phyloP scores from a whole-genome alignment of 495 filamentous ascomycete genomes.

The Parmelia sp. region DNA sequence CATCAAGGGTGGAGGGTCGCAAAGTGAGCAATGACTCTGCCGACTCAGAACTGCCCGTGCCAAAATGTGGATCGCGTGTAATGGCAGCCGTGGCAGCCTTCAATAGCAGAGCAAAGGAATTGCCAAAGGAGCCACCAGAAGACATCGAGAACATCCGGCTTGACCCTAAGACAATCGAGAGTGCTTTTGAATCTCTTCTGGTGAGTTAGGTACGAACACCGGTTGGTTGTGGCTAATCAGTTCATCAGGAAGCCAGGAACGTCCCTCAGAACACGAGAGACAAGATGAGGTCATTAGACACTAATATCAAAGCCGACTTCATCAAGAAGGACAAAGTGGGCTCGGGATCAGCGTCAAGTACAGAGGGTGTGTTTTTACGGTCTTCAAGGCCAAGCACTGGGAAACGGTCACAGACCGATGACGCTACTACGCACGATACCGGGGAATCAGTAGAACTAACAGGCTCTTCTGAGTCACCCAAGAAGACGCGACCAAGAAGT shows the following conservation, averaged over 20 bases:
- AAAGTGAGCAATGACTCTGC: slow-evolving; percentile 10
- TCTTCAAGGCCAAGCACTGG: slow-evolving; percentile 17
- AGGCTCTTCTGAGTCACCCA: slow-evolving; percentile 33
- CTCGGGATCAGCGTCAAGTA: slow-evolving; percentile 40
- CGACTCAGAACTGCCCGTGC: slow-evolving; percentile 14
- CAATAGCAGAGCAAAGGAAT: slow-evolving; percentile 39
- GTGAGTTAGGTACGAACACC: slow-evolving; percentile 24
- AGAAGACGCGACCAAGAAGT: slow-evolving; percentile 53
- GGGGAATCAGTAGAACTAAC: slow-evolving; percentile 25
- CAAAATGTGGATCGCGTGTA: slow-evolving; percentile 45
- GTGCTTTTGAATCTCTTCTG: slow-evolving; percentile 47
- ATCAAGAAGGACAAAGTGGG: slow-evolving; percentile 80
- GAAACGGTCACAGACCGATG: slow-evolving; percentile 37
- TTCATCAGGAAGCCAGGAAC: slow-evolving; percentile 68
- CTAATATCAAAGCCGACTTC: slow-evolving; percentile 90
- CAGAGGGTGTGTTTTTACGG: slow-evolving; percentile 28
- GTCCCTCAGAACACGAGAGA: slow-evolving; percentile 89
- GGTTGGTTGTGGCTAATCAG: slow-evolving; percentile 34
- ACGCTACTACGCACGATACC: slow-evolving; percentile 18
- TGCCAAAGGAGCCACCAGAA: slow-evolving; percentile 34
- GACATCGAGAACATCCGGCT: slow-evolving; percentile 40
- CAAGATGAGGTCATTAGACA: slow-evolving; percentile 84
- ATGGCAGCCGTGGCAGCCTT: slow-evolving; percentile 61
- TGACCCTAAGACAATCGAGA: slow-evolving; percentile 43
- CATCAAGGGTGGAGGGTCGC: background rate